Evolutionary conservation across 805 yeast genomes (phyloP), one percentile per base, ranked within the genome.

Genomic region (Phaffomyces opuntiae): DNA sequence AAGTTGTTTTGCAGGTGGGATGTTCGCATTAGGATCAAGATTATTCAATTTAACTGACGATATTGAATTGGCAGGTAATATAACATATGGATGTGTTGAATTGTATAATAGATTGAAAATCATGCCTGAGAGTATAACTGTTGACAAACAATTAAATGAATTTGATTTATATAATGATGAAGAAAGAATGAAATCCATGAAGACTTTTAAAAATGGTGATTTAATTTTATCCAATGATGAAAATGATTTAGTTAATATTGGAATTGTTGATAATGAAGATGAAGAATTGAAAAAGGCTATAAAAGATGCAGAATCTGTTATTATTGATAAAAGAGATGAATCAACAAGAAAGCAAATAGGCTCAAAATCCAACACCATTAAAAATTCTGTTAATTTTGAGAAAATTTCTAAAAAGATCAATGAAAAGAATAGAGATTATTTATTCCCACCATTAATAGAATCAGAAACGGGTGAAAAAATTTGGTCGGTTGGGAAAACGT

Each of bases 1-100:
- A 40, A 57, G 74, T 7, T 79, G 84, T 53, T 75, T 72, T 46
- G 62, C 75, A 5, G 82, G 81, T 14, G 77, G 81, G 3, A 75
- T 74, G 70, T 64, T 73, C 53, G 75, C 75, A 0, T 54, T 77
- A 25, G 77, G 76, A 2, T 64, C 76, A 7, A 69, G 62, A 39
- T 45, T 75, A 2, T 65, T 77, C 17, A 45, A 52, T 34, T 52
- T 65, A 11, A 64, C 68, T 7, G 51, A 59, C 5, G 73, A 72
- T 47, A 48, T 70, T 40, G 62, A 61, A 13, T 48, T 65, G n/a
- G 82, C 76, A 4, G 61, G 58, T 19, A 60, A 67, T 36, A 47
- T 79, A 9, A 68, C 81, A 0, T 57, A 67, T 38, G 80, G 82
- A 7, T 78, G 83, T 54, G 68, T 66, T 37, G 60, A 70, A 49